A percentile compares a stretch with the other conserved stretches of the same genome.
Evolutionary conservation across 2,329 filamentous ascomycete genomes (phyloP).

Genomic region (Microdochium bolleyi): DNA sequence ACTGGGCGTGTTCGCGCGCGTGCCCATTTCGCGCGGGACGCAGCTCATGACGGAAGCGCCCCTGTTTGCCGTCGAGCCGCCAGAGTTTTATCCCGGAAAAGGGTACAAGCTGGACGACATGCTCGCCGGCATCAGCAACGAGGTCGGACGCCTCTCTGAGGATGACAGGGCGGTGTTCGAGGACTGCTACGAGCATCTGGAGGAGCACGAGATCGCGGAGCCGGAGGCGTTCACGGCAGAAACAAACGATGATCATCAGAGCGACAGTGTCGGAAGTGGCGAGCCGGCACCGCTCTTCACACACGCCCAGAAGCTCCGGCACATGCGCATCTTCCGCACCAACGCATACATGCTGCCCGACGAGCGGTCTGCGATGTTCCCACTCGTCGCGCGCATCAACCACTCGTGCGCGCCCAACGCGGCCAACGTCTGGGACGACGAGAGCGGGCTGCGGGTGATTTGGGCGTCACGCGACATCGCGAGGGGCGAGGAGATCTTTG

Average conservation of each 20-base stretch:
- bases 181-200: slow-evolving; percentile 16
- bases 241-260: neutral
- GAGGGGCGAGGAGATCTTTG: slow-evolving; percentile 22
- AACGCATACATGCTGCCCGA: slow-evolving; percentile 26
- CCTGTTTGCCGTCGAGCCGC: slow-evolving; percentile 20
- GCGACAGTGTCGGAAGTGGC: no score
- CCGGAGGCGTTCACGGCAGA: neutral
- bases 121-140: slow-evolving; percentile 16
- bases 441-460: slow-evolving; percentile 16
- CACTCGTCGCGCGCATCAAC: slow-evolving; percentile 27
- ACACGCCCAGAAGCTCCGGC: slow-evolving; percentile 4
- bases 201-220: slow-evolving; percentile 9
- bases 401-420: slow-evolving; percentile 31
- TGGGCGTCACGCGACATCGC: slow-evolving; percentile 20
- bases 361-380: slow-evolving; percentile 22
- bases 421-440: slow-evolving; percentile 22
- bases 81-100: slow-evolving; percentile 15
- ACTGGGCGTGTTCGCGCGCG: slow-evolving; percentile 28
- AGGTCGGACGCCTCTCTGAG: slow-evolving; percentile 8
- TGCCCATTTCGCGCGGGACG: slow-evolving; percentile 23
- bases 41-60: slow-evolving; percentile 29
- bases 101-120: slow-evolving; percentile 24
- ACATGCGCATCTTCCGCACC: slow-evolving; percentile 27
- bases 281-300: neutral
- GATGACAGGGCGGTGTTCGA: slow-evolving; percentile 18